Conservation (phyloP, 371 early-diverging fungal species). For the Mucor velutinosus region DNA sequence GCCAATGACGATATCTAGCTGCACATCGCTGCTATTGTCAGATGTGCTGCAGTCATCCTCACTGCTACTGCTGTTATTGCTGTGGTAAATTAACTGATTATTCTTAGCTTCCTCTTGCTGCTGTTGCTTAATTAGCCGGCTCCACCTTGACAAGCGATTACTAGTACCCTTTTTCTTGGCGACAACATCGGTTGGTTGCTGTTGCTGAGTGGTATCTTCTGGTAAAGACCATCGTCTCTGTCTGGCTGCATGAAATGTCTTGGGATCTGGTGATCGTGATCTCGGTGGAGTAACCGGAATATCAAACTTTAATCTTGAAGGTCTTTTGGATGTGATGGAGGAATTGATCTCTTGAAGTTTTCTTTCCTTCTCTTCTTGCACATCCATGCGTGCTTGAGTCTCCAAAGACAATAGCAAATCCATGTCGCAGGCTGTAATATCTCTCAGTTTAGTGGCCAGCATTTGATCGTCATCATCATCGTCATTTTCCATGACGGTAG, state of each 20-base stretch:
- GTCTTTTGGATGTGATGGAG: not conserved
- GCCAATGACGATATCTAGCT: constrained; percentile 16
- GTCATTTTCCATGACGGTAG: constrained; percentile 6
- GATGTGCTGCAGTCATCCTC: not conserved
- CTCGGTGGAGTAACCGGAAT: constrained; percentile 32
- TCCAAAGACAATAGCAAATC: constrained; percentile 37
- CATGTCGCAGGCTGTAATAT: constrained; percentile 31
- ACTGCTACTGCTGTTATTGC: not conserved
- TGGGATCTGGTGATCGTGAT: constrained; percentile 14
- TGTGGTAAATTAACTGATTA: not conserved
- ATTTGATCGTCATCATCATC: constrained; percentile 12
- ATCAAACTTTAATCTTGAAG: constrained; percentile 26
- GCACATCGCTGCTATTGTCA: not conserved
- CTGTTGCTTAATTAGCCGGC: constrained; percentile 9
- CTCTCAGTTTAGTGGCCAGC: constrained; percentile 22
- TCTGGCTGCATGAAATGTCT: not conserved
- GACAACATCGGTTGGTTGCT: not conserved
- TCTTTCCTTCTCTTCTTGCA: constrained; percentile 16
- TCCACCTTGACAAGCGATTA: constrained; percentile 5
- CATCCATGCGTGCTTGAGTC: constrained; percentile 40
- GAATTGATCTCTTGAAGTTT: not conserved
- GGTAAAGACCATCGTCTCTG: constrained; percentile 28
- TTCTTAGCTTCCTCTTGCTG: constrained; percentile 14
- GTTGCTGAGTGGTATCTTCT: constrained; percentile 9
- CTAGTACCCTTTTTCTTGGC: constrained; percentile 1